Base-by-base conservation (phyloP, 805 yeast genomes). In the Pichia pseudocactophila region DNA sequence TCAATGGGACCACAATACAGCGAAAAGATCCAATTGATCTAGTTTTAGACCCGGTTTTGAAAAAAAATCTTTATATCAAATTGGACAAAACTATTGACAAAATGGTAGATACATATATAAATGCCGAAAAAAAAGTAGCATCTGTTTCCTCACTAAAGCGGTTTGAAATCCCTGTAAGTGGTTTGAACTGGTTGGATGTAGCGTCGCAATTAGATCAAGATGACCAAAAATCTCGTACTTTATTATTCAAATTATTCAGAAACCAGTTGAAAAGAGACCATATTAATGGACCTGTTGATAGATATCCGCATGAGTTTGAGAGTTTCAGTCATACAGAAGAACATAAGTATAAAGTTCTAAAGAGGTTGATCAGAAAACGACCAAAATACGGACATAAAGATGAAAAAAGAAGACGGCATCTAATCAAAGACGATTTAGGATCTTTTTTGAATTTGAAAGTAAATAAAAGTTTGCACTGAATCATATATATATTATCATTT, bases 31-130 rank as follows among this genome's bases (percentile, higher is more conserved):
- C 46, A 2, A 40, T 26, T 13, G 47, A 44, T 37, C 11, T 44
- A 3, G 40, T 42, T 13, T 28, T 59, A 4, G 52, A 55, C 2
- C 20, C 11, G 2, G 36, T 28, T n/a, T 28, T 50, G 8, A 48
- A 50, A 30, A 30, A 34, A 15, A 42, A 50, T 13, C 25, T 57
- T 4, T 7, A 46, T 5, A 19, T 39, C 4, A 56, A 46, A 18
- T 16, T 60, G 10, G 50, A 58, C 34, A 20, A 27, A 5, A 16
- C 55, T 7, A 38, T 58, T 3, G 61, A 57, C 32, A 37, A 43
- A 4, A 33, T 56, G 2, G 37, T 50, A 2, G 38, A 39, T 22
- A 15, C 16, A 6, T 35, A 40, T 34, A 18, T 34, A 1, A 22
- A 25, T 16, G 31, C 36, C 6, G 16, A 30, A n/a, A 13, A 16